Base-by-base conservation (phyloP, 495 filamentous ascomycete genomes). In the Aspergillus bertholletiae region DNA sequence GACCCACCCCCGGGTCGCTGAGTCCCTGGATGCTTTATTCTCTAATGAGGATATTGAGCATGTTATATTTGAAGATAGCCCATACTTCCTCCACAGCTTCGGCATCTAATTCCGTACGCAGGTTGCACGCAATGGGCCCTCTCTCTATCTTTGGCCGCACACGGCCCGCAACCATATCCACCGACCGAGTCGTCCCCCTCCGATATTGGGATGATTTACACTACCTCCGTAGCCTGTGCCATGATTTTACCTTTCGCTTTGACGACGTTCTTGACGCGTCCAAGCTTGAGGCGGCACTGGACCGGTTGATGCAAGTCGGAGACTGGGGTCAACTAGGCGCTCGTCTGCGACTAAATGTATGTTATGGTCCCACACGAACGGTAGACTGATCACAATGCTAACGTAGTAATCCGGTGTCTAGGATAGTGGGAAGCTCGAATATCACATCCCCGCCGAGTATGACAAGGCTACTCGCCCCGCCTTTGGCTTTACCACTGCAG, bases 301-400 rank as follows among this genome's bases (percentile, higher is more conserved):
- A 64, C 3, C 59, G 53, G 11, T 62, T 80, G 40, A 57, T 75
- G 26, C 55, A 65, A 22, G 59, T 66, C 7, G 69, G 63, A 28
- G 63, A 68, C 49, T 80, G 77, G 77, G 53, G 69, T n/a, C 73
- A 73, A 53, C 58, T 80, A 5, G 77, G 77, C 0, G 75, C 69
- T 9, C 64, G 77, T 27, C 32, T 80, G 39, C 63, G 74, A 59
- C 54, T 58, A n/a, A 52, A 44, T 7, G 49, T 52, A 30, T 8
- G 49, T 43, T 17, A 28, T 3, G 8, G 30, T n/a, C n/a, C n/a
- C n/a, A n/a, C n/a, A n/a, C n/a, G n/a, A n/a, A n/a, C n/a, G n/a
- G n/a, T n/a, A n/a, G n/a, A n/a, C n/a, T n/a, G n/a, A n/a, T n/a
- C n/a, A n/a, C n/a, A n/a, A n/a, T n/a, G n/a, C n/a, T n/a, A n/a